These are phyloP conservation scores for Obba rivulosa DNA, from an alignment of 768 basidiomycete genomes.

Conservation along the genomic window DNA sequence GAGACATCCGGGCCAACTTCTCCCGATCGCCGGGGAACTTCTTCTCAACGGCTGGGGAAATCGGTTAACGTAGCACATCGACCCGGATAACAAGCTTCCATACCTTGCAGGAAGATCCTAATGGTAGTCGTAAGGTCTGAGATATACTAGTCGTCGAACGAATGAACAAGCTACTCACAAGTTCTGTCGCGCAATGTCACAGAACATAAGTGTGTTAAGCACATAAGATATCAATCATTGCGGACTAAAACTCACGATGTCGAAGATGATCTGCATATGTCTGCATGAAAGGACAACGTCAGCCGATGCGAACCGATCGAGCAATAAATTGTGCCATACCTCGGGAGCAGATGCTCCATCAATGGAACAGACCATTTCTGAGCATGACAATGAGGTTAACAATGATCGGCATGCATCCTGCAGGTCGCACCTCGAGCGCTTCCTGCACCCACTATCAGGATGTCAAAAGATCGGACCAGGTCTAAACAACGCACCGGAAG, in stretches of 20 bases:
- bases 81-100: constrained; percentile 9
- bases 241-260: constrained; percentile 55
- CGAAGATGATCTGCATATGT: constrained; percentile 90
- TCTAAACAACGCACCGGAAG: constrained; percentile 55
- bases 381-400: background rate
- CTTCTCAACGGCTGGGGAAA: constrained; percentile 79
- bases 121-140: background rate
- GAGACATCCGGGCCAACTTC: constrained; percentile 75
- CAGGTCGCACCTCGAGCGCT: constrained; percentile 48
- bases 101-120: constrained; percentile 70
- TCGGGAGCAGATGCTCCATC: constrained; percentile 78
- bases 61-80: background rate
- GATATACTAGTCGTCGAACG: background rate
- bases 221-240: background rate
- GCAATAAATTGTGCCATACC: background rate
- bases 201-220: background rate
- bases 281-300: constrained; percentile 22
- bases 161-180: constrained; percentile 30
- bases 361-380: constrained; percentile 90
- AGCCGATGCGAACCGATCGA: background rate
- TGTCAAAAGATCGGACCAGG: too few species aligned
- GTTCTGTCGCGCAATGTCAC: constrained; percentile 32
- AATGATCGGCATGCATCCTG: background rate
- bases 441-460: constrained; percentile 39
- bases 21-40: constrained; percentile 87